Evolutionary conservation across 2,329 filamentous ascomycete species (phyloP), one percentile per base, ranked within the genome.

Genomic region (Aspergillus neoniger): DNA sequence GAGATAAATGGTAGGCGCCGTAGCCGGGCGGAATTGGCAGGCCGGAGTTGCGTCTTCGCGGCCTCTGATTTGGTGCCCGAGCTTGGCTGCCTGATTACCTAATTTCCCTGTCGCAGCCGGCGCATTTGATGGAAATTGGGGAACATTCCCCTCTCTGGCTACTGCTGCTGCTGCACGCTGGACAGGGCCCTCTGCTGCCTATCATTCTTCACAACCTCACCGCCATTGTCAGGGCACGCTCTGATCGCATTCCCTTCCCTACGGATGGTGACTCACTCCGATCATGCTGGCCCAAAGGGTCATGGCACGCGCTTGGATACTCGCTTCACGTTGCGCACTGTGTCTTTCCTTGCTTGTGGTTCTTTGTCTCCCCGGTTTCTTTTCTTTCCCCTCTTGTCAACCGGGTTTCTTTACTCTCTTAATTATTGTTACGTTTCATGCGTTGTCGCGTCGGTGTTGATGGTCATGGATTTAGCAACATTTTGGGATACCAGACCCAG

Each of bases 31-130:
- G 61, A 60, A 63, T 58, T 61, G 51, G 55, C 56, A 57, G 48
- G 52, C 55, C 59, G 51, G 54, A 43, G 30, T 51, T 55, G n/a
- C 55, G 10, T 19, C n/a, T 28, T 38, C 15, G 17, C 25, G 36
- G 49, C 41, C 47, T 58, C 54, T 51, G 50, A 52, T 62, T 60
- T 62, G 60, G 60, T 62, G 54, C 60, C 60, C 60, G 54, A 60
- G 50, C 36, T 44, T 57, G 55, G 57, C 55, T 48, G 50, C 56
- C 58, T 49, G 59, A 61, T 67, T 67, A 66, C 58, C 43, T 67
- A 66, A 67, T 67, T 63, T 58, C 61, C 21, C 55, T 23, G 57
- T 66, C 65, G 65, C 65, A 57, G 61, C 61, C 60, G 64, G 65
- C 65, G 65, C 61, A 59, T 65, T 36, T 51, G 58, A 39, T 58